phyloP scores from a whole-genome alignment of 2,329 filamentous ascomycete genomes.

The Neurospora sp. region DNA sequence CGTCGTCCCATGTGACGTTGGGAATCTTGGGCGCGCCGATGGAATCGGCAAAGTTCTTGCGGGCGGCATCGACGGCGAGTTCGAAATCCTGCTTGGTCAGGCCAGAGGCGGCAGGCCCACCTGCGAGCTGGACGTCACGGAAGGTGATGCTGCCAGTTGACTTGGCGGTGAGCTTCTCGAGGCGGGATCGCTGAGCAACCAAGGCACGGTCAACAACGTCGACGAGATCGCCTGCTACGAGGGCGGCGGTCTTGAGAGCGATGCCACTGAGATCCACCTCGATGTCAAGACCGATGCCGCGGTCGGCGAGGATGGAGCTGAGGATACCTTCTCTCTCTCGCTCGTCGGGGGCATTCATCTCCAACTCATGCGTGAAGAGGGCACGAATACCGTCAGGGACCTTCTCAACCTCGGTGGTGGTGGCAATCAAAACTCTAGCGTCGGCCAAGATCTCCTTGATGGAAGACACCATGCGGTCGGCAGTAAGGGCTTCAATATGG shows the following conservation, averaged over 20 bases:
- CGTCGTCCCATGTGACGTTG: conserved; percentile 93
- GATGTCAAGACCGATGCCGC: conserved; percentile 66
- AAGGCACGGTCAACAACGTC: conserved; percentile 89
- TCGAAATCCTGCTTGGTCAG: conserved; percentile 82
- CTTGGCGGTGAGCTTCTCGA: conserved; percentile 59
- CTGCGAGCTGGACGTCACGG: conserved; percentile 79
- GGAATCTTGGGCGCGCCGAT: conserved; percentile 98
- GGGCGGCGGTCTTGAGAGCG: conserved; percentile 87
- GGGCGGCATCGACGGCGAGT: conserved; percentile 83
- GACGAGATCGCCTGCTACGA: conserved; percentile 88
- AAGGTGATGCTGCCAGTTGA: conserved; percentile 46
- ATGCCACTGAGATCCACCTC: conserved; percentile 78
- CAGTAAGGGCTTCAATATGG: conserved; percentile 84
- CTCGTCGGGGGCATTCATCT: conserved; percentile 88
- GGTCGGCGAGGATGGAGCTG: conserved; percentile 64
- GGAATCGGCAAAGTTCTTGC: conserved; percentile 95
- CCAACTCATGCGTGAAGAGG: conserved; percentile 89
- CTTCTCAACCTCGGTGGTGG: conserved; percentile 91
- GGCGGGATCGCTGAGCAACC: conserved; percentile 63
- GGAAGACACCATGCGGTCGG: conserved; percentile 79
- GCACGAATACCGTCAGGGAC: conserved; percentile 83
- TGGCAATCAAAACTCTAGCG: conserved; percentile 77
- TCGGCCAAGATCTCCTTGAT: conserved; percentile 76
- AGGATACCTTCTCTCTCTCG: conserved; percentile 84
- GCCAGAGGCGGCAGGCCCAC: conserved; percentile 68